Evolutionary conservation across 176 grass and related monocot species (phyloP), one percentile per base, ranked within the genome.

Genomic region (Oryza punctata): DNA sequence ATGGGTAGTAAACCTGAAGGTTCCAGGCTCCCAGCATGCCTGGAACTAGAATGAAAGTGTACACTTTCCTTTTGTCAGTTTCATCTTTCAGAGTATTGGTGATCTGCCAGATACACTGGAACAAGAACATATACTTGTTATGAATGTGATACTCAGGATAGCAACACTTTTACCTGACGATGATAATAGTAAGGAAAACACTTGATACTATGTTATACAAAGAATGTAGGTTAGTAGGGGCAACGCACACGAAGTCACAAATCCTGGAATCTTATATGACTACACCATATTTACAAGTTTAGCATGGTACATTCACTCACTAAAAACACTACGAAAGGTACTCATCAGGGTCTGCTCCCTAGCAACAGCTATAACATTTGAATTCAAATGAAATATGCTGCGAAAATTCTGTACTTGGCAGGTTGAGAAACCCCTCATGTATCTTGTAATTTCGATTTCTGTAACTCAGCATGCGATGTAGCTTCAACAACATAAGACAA

Each of bases 211-310:
- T 60, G 13, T 50, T 13, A 37, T 71, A 67, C 14, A 64, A 76
- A 9, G 57, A 79, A 6, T 73, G 21, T 28, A 57, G 6, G 40
- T 41, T 41, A 41, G 40, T 41, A 41, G 40, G 40, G 57, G 37
- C 66, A 61, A 61, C 57, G 57, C 24, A 61, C n/a, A 61, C n/a
- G 16, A 24, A 61, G 57, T 61, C 57, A 72, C 6, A 24, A 63
- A 77, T 67, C 15, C 29, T 70, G 30, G 45, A 24, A 63, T 8
- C 40, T 25, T 38, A 5, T 12, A 10, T 8, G 16, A 61, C n/a
- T n/a, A 27, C 19, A 47, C 12, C 16, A 30, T 69, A 90, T 82
- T 73, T 90, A 86, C 83, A 86, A 24, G 25, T 18, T 13, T 6
- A 54, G 21, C 82, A 78, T 12, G 72, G 30, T 69, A 19, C 16